Base-by-base conservation (phyloP, 768 basidiomycete genomes). In the Leccinum rimulosum region DNA sequence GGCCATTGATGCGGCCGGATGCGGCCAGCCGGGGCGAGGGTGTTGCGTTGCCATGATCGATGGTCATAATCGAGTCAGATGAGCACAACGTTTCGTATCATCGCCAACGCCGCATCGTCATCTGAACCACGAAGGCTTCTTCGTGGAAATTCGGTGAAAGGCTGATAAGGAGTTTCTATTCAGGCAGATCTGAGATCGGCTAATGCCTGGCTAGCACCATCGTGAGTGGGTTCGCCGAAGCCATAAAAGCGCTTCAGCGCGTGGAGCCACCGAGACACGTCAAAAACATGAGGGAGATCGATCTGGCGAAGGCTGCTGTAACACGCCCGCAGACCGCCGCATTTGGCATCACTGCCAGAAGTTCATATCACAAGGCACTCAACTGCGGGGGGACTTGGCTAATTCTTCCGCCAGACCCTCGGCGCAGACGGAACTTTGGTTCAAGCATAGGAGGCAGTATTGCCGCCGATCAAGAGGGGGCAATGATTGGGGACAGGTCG, bases 401-500 rank as follows among this genome's bases (percentile, higher is more conserved):
- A 36, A 25, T 25, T 55, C 43, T 31, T 27, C 50, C 54, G 60
- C 59, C 56, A 57, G 50, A 43, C 52, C 51, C 58, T 63, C 59
- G 65, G 43, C 50, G 51, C 12, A 54, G 38, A 40, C 31, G 68
- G 55, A 60, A 27, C 17, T 61, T 61, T 55, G 9, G 31, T 40
- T 51, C 58, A 50, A 58, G 61, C 57, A 55, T 54, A 47, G 57
- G 54, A 61, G 28, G 50, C 43, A 47, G 36, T 61, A 68, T 66
- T 72, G 51, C 55, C 50, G 31, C 68, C 68, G 70, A 71, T 70
- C 68, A 64, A 30, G 50, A 53, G 11, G 25, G 15, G 60, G 55
- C 48, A 11, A 60, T 68, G 65, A 58, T 69, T 61, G 70, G 68
- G 53, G 68, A 68, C 68, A 68, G 43, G 60, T 68, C 61, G 70